Base-by-base conservation (phyloP, 2,329 filamentous ascomycete genomes). In the Claviceps pusilla region DNA sequence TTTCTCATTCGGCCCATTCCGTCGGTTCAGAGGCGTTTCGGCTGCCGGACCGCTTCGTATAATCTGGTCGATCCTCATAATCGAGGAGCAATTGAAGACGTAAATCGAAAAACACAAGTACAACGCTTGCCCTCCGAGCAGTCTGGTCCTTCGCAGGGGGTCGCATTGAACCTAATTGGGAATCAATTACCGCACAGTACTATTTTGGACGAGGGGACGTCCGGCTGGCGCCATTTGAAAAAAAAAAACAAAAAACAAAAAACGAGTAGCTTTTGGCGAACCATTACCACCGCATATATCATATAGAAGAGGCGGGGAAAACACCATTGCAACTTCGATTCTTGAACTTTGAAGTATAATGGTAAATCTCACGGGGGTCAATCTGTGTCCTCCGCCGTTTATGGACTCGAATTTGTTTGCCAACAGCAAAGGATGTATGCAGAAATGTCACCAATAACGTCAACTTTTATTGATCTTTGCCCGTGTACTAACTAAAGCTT, bases 381-480 rank as follows among this genome's bases (percentile, higher is more conserved):
- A 68, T 50, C 29, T 69, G 28, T 94, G 88, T 67, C 78, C 80
- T 16, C 59, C 75, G 52, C 88, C 88, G 5, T 91, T 93, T 64
- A 75, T 83, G 58, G 80, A 87, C 64, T 75, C 76, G 56, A 68
- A 69, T 35, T 67, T 76, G 56, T 94, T 84, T 63, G 78, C 76
- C 49, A 60, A 67, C 29, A 70, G 66, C 48, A 79, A 78, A 62
- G 87, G 87, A 69, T 87, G 86, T 90, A 79, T 12, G 50, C 31
- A 33, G 19, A 12, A 16, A 33, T 37, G 7, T 11, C 14, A 6
- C 28, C 33, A 11, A 35, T 24, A 31, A 59, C 60, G 52, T 62
- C 54, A 10, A 16, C 28, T 41, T 41, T 50, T n/a, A 12, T 33
- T 19, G 24, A 7, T 24, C n/a, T 16, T 47, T n/a, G 31, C 35